phyloP scores from a whole-genome alignment of 2,329 filamentous ascomycete genomes.

The Graphiopsis chlorocephala region DNA sequence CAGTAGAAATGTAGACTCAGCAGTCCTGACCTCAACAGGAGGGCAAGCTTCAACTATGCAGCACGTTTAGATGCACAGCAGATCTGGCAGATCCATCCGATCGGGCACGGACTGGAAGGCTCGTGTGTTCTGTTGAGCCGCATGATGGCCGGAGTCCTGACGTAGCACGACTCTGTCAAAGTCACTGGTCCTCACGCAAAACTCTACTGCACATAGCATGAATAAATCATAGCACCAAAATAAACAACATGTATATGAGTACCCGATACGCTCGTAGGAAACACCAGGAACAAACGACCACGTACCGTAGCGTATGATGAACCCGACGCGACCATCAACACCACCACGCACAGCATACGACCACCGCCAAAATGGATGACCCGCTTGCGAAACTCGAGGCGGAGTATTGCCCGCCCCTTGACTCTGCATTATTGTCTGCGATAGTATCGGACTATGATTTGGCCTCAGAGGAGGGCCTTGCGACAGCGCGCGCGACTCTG shows the following conservation, averaged over 20 bases:
- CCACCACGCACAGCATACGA: neutral
- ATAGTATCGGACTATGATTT: slow-evolving; percentile 74
- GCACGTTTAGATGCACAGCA: neutral
- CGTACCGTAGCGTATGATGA: neutral
- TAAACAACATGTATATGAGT: neutral
- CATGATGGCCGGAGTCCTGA: neutral
- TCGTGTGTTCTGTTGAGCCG: neutral
- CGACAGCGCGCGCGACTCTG: slow-evolving; percentile 58
- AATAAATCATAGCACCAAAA: neutral
- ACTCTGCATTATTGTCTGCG: slow-evolving; percentile 73
- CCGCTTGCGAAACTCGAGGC: slow-evolving; percentile 47
- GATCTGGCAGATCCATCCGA: neutral
- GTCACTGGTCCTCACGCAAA: neutral
- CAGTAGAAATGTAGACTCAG: neutral
- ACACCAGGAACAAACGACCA: neutral
- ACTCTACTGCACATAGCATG: neutral
- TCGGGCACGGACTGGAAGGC: slow-evolving; percentile 2
- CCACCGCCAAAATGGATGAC: slow-evolving; percentile 27
- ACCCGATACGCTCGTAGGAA: neutral
- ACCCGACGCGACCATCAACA: neutral
- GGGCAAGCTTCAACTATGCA: neutral
- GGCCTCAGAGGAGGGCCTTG: slow-evolving; percentile 49
- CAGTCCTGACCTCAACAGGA: neutral
- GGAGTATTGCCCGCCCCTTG: slow-evolving; percentile 71
- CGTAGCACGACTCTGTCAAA: neutral